These are phyloP conservation scores for Mollisia scopiformis DNA, from an alignment of 2,329 filamentous ascomycete genomes.

Conservation along the genomic window DNA sequence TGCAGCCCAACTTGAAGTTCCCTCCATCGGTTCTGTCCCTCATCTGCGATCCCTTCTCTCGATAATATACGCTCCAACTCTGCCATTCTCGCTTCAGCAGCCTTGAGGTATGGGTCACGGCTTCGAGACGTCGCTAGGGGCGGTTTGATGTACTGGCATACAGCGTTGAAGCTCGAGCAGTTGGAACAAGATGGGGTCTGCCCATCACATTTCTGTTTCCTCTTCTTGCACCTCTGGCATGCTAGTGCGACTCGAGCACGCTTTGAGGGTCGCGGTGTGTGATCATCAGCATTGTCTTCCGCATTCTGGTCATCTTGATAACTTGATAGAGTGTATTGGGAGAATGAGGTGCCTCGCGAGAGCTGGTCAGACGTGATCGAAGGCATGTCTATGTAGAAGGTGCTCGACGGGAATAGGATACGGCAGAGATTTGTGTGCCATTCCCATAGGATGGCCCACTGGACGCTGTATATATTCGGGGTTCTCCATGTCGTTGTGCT, in stretches of 20 bases:
- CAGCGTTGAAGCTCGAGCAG: constrained; percentile 18
- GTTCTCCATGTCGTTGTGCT: neutral
- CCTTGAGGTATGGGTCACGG: constrained; percentile 13
- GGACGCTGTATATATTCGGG: neutral
- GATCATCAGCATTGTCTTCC: neutral
- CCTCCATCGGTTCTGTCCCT: constrained; percentile 6
- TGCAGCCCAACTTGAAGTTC: neutral
- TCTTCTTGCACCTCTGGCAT: constrained; percentile 26
- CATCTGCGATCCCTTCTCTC: constrained; percentile 13
- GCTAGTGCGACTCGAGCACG: constrained; percentile 23
- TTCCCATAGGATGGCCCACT: neutral
- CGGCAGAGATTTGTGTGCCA: neutral
- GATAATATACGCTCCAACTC: constrained; percentile 22
- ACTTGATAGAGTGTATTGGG: neutral
- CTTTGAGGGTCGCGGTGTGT: neutral
- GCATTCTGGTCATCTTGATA: neutral
- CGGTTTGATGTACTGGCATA: constrained; percentile 19
- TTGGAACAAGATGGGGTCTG: constrained; percentile 11
- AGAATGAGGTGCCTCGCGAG: neutral
- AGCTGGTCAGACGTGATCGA: neutral
- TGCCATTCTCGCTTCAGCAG: constrained; percentile 24
- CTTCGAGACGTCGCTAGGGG: neutral
- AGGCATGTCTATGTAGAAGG: neutral
- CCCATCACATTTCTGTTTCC: constrained; percentile 25
- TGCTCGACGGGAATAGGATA: neutral